Conservation (phyloP, 148 eudicot genomes). For the Spergularia bocconei region DNA sequence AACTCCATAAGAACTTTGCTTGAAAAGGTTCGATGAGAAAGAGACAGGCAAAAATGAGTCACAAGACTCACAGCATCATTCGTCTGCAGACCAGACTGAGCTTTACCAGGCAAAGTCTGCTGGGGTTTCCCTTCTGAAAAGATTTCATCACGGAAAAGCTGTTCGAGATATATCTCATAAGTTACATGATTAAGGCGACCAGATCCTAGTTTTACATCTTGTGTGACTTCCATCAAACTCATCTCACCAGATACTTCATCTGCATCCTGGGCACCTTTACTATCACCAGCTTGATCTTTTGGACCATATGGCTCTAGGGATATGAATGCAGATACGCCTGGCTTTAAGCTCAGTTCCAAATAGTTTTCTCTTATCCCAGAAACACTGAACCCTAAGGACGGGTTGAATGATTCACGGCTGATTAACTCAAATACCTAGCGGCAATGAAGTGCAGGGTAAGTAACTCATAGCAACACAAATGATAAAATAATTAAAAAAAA, state of each 20-base stretch:
- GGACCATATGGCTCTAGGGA: slow-evolving; percentile 55
- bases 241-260: slow-evolving; percentile 46
- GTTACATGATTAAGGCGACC: slow-evolving; percentile 54
- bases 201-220: slow-evolving; percentile 27
- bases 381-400: slow-evolving; percentile 64
- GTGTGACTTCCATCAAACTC: slow-evolving; percentile 33
- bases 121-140: slow-evolving; percentile 55
- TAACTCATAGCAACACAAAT: neutral
- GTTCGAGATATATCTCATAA: slow-evolving; percentile 71
- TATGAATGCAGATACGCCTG: slow-evolving; percentile 69
- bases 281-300: slow-evolving; percentile 36
- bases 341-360: slow-evolving; percentile 69
- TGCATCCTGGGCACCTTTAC: slow-evolving; percentile 34
- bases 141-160: slow-evolving; percentile 79
- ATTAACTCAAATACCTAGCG: slow-evolving; percentile 83
- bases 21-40: slow-evolving; percentile 86
- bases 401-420: slow-evolving; percentile 76
- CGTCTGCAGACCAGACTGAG: slow-evolving; percentile 43
- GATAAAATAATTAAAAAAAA: neutral
- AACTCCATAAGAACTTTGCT: slow-evolving; percentile 66
- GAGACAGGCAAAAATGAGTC: slow-evolving; percentile 88
- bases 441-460: slow-evolving; percentile 18
- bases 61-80: slow-evolving; percentile 65
- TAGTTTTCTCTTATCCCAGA: slow-evolving; percentile 78
- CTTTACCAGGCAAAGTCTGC: slow-evolving; percentile 36